Percentiles rank a stretch among this genome's conserved stretches.
phyloP scores from a whole-genome alignment of 2,329 filamentous ascomycete species.

The Cladosporium sphaerospermum region DNA sequence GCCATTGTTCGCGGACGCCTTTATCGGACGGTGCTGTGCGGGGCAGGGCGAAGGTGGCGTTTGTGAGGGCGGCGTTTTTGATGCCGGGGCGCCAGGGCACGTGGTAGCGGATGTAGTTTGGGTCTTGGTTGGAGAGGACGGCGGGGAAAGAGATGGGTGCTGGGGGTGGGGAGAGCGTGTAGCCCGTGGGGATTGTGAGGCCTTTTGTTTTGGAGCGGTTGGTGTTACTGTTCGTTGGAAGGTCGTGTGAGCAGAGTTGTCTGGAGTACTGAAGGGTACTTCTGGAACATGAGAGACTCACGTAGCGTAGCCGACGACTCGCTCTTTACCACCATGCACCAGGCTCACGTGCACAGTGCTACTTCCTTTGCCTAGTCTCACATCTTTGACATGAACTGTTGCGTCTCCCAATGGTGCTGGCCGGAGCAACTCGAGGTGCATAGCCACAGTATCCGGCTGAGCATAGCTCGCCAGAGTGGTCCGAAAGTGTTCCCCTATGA shows the following conservation, averaged over 20 bases:
- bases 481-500: conserved; percentile 12
- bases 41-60: conserved; percentile 15
- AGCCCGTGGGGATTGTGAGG: conserved; percentile 15
- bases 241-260: neutral
- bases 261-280: neutral
- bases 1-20: conserved; percentile 12
- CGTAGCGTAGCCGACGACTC: conserved; percentile 8
- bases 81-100: conserved; percentile 10
- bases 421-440: conserved; percentile 17
- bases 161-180: conserved; percentile 4
- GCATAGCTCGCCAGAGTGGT: conserved; percentile 12
- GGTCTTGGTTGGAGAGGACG: conserved; percentile 11
- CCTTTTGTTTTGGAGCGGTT: conserved; percentile 10
- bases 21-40: conserved; percentile 8
- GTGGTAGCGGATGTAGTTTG: conserved; percentile 18
- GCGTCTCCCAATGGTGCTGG: conserved; percentile 13
- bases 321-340: conserved; percentile 6
- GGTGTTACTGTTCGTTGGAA: conserved; percentile 1
- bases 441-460: conserved; percentile 14
- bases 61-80: conserved; percentile 14
- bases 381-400: conserved; percentile 7
- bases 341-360: conserved; percentile 5
- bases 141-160: conserved; percentile 14
- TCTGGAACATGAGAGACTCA: neutral
- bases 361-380: conserved; percentile 8